phyloP scores from a whole-genome alignment of 805 yeast species.

The Pichia occidentalis region DNA sequence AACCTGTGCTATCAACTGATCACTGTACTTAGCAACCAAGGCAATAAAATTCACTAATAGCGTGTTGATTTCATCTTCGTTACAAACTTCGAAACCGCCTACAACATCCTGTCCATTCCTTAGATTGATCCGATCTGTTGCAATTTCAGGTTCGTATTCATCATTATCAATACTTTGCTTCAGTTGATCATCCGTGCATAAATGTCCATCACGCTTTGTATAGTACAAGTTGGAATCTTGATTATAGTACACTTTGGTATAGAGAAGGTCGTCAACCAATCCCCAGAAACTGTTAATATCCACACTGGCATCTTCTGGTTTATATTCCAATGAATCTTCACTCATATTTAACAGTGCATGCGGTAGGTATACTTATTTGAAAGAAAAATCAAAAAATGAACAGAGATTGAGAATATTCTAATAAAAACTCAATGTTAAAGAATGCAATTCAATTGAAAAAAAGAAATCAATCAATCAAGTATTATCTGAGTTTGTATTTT shows the following conservation, averaged over 20 bases:
- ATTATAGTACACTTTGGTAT: conserved; percentile 24
- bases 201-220: conserved; percentile 15
- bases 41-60: conserved; percentile 30
- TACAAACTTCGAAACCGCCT: conserved; percentile 16
- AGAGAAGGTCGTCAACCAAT: conserved; percentile 26
- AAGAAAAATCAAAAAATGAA: too few species aligned
- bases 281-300: conserved; percentile 28
- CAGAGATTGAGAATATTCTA: too few species aligned
- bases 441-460: too few species aligned
- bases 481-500: too few species aligned
- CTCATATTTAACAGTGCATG: too few species aligned
- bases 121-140: conserved; percentile 5
- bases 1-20: conserved; percentile 14
- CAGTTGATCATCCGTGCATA: conserved; percentile 9
- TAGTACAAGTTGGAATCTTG: conserved; percentile 20
- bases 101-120: conserved; percentile 3
- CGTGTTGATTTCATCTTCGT: conserved; percentile 30
- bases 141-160: conserved; percentile 1
- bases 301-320: conserved; percentile 9
- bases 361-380: too few species aligned
- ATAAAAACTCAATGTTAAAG: too few species aligned
- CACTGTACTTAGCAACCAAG: conserved; percentile 27
- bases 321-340: conserved; percentile 1
- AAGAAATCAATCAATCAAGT: too few species aligned
- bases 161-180: not conserved